phyloP scores from a whole-genome alignment of 169 alveolate genomes.

The Eimeria brunetti region DNA sequence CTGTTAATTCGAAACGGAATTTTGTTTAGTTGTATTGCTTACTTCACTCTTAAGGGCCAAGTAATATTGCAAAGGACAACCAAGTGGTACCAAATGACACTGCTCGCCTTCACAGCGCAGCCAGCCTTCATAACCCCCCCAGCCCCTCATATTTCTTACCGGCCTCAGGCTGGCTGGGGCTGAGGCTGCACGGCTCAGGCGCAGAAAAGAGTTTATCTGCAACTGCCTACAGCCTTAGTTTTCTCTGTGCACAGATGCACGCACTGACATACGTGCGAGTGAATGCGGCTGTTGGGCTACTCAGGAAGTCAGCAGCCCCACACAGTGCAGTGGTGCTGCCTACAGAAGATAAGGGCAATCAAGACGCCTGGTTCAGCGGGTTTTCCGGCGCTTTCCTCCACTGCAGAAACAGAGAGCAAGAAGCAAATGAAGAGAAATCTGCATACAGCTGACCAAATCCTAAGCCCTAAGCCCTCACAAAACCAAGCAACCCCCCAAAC shows the following conservation, averaged over 20 bases:
- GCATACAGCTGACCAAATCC: background rate
- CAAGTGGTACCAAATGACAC: background rate
- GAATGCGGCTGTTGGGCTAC: background rate
- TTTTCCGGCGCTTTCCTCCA: conserved; percentile 78
- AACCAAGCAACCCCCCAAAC: background rate
- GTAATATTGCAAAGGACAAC: background rate
- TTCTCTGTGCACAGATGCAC: background rate
- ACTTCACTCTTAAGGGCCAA: background rate
- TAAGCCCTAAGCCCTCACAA: background rate
- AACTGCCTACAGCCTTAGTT: background rate
- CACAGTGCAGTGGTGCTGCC: background rate
- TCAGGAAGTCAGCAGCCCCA: background rate
- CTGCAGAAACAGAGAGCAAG: conserved; percentile 14
- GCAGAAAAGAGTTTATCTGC: background rate
- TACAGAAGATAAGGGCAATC: background rate
- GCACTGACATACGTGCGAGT: background rate
- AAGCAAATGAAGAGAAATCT: background rate
- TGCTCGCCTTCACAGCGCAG: background rate
- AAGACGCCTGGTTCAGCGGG: conserved; percentile 62
- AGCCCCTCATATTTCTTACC: background rate
- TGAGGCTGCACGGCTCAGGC: background rate
- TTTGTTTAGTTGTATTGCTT: background rate
- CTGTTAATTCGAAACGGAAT: background rate
- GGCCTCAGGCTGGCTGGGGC: background rate
- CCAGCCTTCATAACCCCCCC: background rate